phyloP scores from a whole-genome alignment of 768 basidiomycete species.

The Boletellus ananiceps region DNA sequence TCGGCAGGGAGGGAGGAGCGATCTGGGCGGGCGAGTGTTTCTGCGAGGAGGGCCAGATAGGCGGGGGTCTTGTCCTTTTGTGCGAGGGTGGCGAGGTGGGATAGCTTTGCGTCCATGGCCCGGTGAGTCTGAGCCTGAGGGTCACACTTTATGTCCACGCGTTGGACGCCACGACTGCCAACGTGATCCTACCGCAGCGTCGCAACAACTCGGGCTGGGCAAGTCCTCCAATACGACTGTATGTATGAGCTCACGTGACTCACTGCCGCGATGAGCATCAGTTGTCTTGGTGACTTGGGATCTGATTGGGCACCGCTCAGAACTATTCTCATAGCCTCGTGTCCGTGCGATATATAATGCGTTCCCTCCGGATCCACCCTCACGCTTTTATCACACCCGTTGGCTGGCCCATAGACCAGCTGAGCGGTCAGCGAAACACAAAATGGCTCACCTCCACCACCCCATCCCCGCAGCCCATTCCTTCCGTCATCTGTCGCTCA shows the following conservation, averaged over 20 bases:
- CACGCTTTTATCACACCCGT: too few relatives aligned
- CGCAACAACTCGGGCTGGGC: too few relatives aligned
- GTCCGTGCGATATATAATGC: slow-evolving; percentile 10
- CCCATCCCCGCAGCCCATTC: slow-evolving; percentile 38
- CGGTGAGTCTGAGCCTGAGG: too few relatives aligned
- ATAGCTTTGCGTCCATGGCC: slow-evolving; percentile 61
- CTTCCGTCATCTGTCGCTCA: slow-evolving; percentile 22
- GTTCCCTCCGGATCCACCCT: too few relatives aligned
- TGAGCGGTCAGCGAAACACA: too few relatives aligned
- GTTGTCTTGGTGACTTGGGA: slow-evolving; percentile 26
- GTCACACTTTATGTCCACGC: too few relatives aligned
- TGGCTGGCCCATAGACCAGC: too few relatives aligned
- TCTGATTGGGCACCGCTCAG: slow-evolving; percentile 2
- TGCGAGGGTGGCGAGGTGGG: slow-evolving; percentile 55
- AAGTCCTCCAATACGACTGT: too few relatives aligned
- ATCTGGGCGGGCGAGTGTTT: slow-evolving; percentile 53
- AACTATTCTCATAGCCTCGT: slow-evolving; percentile 16
- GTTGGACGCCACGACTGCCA: too few relatives aligned
- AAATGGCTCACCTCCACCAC: not conserved
- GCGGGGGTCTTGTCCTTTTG: slow-evolving; percentile 86
- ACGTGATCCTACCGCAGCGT: too few relatives aligned
- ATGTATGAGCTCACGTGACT: too few relatives aligned
- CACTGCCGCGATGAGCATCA: not conserved
- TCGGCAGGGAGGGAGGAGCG: slow-evolving; percentile 44
- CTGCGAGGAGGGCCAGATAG: slow-evolving; percentile 64